Percentiles rank a stretch among this genome's conserved stretches.
Evolutionary conservation across 2,329 filamentous ascomycete species (phyloP).

Genomic region (Colletotrichum coccodes): DNA sequence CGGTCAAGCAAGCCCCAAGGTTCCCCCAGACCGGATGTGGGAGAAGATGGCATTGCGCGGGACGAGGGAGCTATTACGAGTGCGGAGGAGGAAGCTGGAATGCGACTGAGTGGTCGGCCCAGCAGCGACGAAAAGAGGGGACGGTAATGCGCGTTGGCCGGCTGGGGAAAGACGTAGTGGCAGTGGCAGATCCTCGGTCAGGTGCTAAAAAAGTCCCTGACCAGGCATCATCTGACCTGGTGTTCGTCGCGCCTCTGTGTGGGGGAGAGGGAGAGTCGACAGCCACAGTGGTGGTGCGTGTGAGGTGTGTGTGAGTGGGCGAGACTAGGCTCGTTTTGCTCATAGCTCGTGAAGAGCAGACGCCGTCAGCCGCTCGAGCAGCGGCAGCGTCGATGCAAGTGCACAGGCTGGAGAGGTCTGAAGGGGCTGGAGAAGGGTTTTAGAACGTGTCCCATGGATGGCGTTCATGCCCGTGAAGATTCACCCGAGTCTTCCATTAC

Average conservation of each 20-base stretch:
- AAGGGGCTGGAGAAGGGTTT: slow-evolving; percentile 13
- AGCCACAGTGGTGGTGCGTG: no score
- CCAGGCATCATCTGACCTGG: slow-evolving; percentile 27
- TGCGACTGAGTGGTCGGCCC: slow-evolving; percentile 17
- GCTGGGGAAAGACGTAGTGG: slow-evolving; percentile 15
- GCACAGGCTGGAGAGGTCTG: slow-evolving; percentile 13
- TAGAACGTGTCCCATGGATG: slow-evolving; percentile 15
- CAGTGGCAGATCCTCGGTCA: slow-evolving; percentile 29
- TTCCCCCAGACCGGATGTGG: background rate
- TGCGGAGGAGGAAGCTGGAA: background rate
- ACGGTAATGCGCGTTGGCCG: slow-evolving; percentile 23
- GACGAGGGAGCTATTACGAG: background rate
- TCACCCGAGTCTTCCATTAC: background rate
- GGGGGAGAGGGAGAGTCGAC: background rate
- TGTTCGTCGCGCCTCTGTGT: slow-evolving; percentile 1
- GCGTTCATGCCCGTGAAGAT: slow-evolving; percentile 9
- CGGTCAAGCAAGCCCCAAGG: slow-evolving; percentile 4
- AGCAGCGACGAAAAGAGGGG: slow-evolving; percentile 23
- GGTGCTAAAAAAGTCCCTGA: slow-evolving; percentile 30
- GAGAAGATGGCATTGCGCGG: background rate
- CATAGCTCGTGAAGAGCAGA: background rate
- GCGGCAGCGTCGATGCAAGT: background rate
- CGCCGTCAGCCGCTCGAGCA: slow-evolving; percentile 1
- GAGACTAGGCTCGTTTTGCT: background rate
- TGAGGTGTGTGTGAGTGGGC: background rate